Evolutionary conservation across 2,329 filamentous ascomycete genomes (phyloP).

Genomic region (Botryosphaeria dothidea): DNA sequence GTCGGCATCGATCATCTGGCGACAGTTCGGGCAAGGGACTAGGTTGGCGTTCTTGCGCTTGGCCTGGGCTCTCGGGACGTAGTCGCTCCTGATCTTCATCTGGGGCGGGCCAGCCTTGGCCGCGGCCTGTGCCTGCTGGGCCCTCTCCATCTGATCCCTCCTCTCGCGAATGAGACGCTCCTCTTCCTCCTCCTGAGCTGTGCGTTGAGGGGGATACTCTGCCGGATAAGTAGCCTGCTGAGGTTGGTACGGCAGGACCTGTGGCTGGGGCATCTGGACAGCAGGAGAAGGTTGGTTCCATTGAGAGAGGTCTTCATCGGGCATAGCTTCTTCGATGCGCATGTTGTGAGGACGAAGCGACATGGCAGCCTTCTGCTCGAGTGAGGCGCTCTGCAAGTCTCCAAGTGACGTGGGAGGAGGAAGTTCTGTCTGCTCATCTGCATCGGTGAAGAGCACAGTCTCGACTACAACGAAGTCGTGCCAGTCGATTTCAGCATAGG

Average conservation of each 20-base stretch:
- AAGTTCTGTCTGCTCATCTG: constrained; percentile 81
- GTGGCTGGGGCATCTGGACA: constrained; percentile 36
- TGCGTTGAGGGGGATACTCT: constrained; percentile 32
- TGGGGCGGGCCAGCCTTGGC: constrained; percentile 67
- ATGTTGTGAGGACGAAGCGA: constrained; percentile 74
- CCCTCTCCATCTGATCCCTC: constrained; percentile 56
- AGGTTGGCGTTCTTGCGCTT: constrained; percentile 66
- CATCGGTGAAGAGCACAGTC: constrained; percentile 87
- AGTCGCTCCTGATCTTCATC: constrained; percentile 92
- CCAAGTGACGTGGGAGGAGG: constrained; percentile 86
- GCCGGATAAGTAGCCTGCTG: constrained; percentile 33
- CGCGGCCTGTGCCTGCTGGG: constrained; percentile 77
- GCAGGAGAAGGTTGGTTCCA: constrained; percentile 25
- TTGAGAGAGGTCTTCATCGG: constrained; percentile 44
- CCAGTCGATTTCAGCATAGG: constrained; percentile 91
- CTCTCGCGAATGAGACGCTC: constrained; percentile 39
- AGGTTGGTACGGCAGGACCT: constrained; percentile 26
- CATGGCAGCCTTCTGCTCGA: constrained; percentile 92
- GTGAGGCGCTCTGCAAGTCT: constrained; percentile 88
- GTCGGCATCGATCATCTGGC: constrained; percentile 80
- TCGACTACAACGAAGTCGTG: constrained; percentile 96
- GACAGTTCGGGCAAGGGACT: constrained; percentile 88
- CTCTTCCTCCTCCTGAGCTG: constrained; percentile 41
- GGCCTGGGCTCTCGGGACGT: constrained; percentile 80
- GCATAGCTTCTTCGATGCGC: constrained; percentile 94